Base-by-base conservation (phyloP, 768 basidiomycete species). In the Agaricus subrufescens region DNA sequence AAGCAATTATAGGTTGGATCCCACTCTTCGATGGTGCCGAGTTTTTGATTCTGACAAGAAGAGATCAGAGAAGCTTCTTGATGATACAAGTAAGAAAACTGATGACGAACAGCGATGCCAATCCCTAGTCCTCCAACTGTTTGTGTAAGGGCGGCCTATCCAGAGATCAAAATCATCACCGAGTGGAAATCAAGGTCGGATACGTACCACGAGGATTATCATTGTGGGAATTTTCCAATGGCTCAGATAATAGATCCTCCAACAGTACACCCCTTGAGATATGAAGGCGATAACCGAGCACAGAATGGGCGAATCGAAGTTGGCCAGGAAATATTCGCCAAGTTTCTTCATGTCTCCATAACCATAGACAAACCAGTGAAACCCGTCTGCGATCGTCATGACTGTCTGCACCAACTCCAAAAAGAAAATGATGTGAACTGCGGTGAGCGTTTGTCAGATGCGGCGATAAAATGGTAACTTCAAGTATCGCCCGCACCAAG, bases 321-420 rank as follows among this genome's bases (percentile, higher is more conserved):
- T 56, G 7, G 55, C 55, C 11, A 56, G 44, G 25, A 44, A 56
- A 38, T 44, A 56, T 50, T 56, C 55, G 9, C 55, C 49, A 3
- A 56, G 48, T 25, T 50, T 56, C 23, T 14, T 27, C 8, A 56
- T 29, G 40, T 50, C 30, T 23, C 55, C 55, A 31, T 56, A 56
- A 8, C 55, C 55, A n/a, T 56, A 56, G 29, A 56, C 55, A 37
- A 56, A 56, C 55, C 55, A 56, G 45, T 56, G 55, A 39, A 56
- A 56, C 2, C 55, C 55, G 12, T 56, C 55, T 3, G 55, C 55
- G 5, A 56, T 42, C 14, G 48, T 50, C 55, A 56, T 56, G 10
- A 30, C 49, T 7, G 55, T 56, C 30, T 56, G 55, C 3, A 30
- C 48, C 4, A 48, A 12, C 31, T 56, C 54, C 30, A 50, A 43